phyloP scores from a whole-genome alignment of 768 basidiomycete species.

The Naganishia vishniacii region DNA sequence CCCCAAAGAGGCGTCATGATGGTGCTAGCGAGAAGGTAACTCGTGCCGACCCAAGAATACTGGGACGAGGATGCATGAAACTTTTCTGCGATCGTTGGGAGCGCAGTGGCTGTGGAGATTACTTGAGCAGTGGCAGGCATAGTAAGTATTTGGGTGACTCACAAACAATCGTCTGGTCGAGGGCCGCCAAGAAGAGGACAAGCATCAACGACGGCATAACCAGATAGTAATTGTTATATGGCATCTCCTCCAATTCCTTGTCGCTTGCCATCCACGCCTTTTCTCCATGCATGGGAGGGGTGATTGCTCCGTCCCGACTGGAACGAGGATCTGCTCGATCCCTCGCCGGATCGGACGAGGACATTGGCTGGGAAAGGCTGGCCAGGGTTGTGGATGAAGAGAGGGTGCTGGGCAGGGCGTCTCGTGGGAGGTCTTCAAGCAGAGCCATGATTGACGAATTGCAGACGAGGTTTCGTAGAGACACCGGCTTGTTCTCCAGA shows the following conservation, averaged over 20 bases:
- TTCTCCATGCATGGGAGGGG: constrained; percentile 2
- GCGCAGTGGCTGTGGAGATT: constrained; percentile 32
- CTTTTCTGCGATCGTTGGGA: constrained; percentile 41
- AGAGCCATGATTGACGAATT: neutral
- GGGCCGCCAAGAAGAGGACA: constrained; percentile 39
- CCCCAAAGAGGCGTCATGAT: constrained; percentile 43
- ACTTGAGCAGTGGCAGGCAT: constrained; percentile 27
- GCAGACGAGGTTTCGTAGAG: neutral
- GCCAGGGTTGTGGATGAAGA: constrained; percentile 5
- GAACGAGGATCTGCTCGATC: no score
- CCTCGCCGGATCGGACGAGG: no score
- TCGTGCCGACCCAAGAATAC: constrained; percentile 44
- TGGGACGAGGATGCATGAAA: constrained; percentile 35
- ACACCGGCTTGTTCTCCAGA: no score
- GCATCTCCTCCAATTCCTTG: constrained; percentile 28
- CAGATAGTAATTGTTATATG: constrained; percentile 33
- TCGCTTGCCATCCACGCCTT: constrained; percentile 24
- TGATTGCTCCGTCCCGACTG: neutral
- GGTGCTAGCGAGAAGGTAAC: constrained; percentile 40
- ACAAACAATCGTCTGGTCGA: constrained; percentile 39
- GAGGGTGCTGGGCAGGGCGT: neutral
- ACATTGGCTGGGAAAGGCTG: constrained; percentile 1
- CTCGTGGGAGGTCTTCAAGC: neutral
- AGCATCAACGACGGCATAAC: constrained; percentile 35
- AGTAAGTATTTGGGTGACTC: neutral